These are phyloP conservation scores for Teratosphaeria zuluensis DNA, from an alignment of 2,329 filamentous ascomycete species.

Conservation along the genomic window DNA sequence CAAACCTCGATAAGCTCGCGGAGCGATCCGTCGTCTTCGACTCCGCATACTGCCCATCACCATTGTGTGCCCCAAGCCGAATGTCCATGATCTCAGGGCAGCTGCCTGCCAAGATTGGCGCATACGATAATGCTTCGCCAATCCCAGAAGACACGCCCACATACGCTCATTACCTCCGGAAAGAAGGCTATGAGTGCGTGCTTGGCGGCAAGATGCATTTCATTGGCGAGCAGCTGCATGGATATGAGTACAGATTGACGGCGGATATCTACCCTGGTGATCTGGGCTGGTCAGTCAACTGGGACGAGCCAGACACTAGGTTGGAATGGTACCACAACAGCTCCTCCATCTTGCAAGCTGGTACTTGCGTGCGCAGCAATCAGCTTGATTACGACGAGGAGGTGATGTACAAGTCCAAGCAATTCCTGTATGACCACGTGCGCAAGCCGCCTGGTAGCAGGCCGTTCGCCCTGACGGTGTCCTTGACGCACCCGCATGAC, in stretches of 20 bases:
- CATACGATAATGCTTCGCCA: constrained; percentile 83
- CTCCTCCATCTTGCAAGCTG: constrained; percentile 83
- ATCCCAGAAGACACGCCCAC: constrained; percentile 78
- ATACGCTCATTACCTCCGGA: constrained; percentile 82
- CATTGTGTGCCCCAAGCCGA: constrained; percentile 81
- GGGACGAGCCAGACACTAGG: constrained; percentile 76
- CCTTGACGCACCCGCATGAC: constrained; percentile 88
- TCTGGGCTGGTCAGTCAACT: constrained; percentile 90
- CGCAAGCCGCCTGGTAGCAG: constrained; percentile 63
- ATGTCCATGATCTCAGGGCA: constrained; percentile 93
- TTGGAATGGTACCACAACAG: constrained; percentile 97
- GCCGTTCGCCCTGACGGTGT: constrained; percentile 83
- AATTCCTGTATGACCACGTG: constrained; percentile 85
- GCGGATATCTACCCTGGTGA: constrained; percentile 92
- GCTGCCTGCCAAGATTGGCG: constrained; percentile 81
- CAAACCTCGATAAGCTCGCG: constrained; percentile 76
- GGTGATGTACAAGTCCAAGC: constrained; percentile 82
- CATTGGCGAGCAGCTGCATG: constrained; percentile 86
- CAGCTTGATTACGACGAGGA: constrained; percentile 95
- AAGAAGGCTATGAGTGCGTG: constrained; percentile 78
- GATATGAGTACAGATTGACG: constrained; percentile 86
- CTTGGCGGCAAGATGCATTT: constrained; percentile 97
- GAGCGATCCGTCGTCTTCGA: constrained; percentile 80
- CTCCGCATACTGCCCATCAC: constrained; percentile 88
- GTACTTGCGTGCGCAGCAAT: constrained; percentile 80